phyloP scores from a whole-genome alignment of 441 rosid species.

The Euphorbia celastroides region DNA sequence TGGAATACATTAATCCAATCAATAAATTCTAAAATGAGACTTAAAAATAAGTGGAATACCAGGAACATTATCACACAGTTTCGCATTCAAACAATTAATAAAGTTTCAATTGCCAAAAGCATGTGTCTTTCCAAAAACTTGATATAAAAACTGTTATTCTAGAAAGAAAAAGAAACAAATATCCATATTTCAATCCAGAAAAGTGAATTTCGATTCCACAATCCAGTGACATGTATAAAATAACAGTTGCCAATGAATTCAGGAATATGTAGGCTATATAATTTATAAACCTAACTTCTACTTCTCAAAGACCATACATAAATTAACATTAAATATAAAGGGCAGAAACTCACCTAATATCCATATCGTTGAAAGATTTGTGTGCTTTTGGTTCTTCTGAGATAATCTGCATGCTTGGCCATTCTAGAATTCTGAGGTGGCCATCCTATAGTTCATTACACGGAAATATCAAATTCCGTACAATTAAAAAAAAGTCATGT shows the following conservation, averaged over 20 bases:
- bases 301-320: not conserved
- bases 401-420: constrained; percentile 71
- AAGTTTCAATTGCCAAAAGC: not conserved
- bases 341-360: constrained; percentile 58
- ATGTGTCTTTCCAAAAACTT: not conserved
- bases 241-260: not conserved
- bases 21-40: not conserved
- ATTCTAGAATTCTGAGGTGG: constrained; percentile 72
- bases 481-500: no score
- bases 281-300: not conserved
- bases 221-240: not conserved
- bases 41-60: not conserved
- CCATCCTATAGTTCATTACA: constrained; percentile 59
- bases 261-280: not conserved
- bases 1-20: not conserved
- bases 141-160: not conserved
- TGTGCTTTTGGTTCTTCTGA: constrained; percentile 83
- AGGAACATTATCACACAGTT: not conserved
- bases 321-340: not conserved
- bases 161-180: no score
- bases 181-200: not conserved
- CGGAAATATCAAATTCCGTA: constrained; percentile 2
- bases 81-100: not conserved
- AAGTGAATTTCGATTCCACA: not conserved
- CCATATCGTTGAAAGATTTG: constrained; percentile 81